A percentile compares a stretch with the other conserved stretches of the same genome.
Conservation (phyloP, 805 yeast species). For the Candida bentonensis region DNA sequence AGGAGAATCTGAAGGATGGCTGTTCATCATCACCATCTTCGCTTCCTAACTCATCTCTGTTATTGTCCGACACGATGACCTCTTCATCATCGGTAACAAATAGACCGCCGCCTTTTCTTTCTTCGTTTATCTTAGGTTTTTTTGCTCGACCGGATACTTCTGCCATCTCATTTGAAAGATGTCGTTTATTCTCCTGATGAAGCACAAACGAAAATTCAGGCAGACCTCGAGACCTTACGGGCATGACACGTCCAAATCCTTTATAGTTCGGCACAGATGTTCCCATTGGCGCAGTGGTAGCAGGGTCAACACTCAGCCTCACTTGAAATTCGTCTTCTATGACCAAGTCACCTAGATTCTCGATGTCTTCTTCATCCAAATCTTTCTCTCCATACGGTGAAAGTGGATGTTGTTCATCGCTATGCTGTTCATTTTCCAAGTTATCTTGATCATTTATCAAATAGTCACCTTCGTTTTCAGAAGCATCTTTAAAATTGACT, state of each 20-base stretch:
- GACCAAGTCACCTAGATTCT: conserved; percentile 6
- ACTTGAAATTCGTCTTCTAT: conserved; percentile 8
- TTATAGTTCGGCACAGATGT: conserved; percentile 12
- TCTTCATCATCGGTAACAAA: background rate
- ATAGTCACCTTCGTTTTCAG: conserved; percentile 4
- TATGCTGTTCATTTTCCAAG: too few relatives aligned
- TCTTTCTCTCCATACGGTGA: too few relatives aligned
- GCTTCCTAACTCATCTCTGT: background rate
- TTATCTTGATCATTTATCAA: conserved; percentile 8
- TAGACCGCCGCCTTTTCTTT: background rate
- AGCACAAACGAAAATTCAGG: too few relatives aligned
- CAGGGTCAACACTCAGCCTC: background rate
- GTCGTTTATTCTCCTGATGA: too few relatives aligned
- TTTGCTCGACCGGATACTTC: too few relatives aligned
- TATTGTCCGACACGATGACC: background rate
- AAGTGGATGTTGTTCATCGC: too few relatives aligned
- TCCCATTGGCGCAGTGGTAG: background rate
- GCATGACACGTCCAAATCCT: conserved; percentile 5
- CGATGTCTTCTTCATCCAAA: conserved; percentile 4
- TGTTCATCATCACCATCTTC: conserved; percentile 1
- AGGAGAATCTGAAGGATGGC: background rate
- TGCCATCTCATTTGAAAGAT: too few relatives aligned
- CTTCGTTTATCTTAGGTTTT: background rate
- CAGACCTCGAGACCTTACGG: too few relatives aligned
- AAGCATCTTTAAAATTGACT: background rate